These are phyloP conservation scores for Kwoniella newhampshirensis DNA, from an alignment of 768 basidiomycete genomes.

Conservation along the genomic window DNA sequence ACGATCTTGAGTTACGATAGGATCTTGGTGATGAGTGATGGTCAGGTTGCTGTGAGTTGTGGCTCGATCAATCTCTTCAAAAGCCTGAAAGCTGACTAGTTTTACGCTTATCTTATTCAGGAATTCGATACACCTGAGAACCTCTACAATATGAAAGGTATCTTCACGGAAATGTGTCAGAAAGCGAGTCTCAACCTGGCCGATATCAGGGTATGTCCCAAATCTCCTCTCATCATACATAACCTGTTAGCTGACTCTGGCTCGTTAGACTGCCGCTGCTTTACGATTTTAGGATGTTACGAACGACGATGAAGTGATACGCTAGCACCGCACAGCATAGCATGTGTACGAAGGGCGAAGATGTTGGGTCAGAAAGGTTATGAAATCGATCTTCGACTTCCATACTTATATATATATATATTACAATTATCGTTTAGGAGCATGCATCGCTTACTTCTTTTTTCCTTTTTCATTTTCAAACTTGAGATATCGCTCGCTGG, in stretches of 20 bases:
- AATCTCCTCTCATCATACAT: not conserved
- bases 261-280: constrained; percentile 19
- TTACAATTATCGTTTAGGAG: no score
- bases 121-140: constrained; percentile 79
- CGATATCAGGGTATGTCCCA: constrained; percentile 60
- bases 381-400: no score
- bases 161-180: constrained; percentile 84
- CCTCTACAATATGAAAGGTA: constrained; percentile 64
- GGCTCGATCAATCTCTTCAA: constrained; percentile 12
- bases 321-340: no score
- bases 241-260: constrained; percentile 6
- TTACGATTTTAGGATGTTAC: constrained; percentile 23
- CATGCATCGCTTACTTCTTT: no score
- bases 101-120: constrained; percentile 16
- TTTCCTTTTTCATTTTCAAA: no score
- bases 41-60: constrained; percentile 65
- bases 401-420: no score
- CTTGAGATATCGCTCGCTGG: no score
- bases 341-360: no score
- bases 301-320: no score
- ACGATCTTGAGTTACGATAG: constrained; percentile 87
- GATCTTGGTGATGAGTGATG: constrained; percentile 78
- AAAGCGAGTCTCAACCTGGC: constrained; percentile 72
- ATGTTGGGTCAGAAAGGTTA: no score
- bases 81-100: constrained; percentile 21